These are phyloP conservation scores for Epipyxis sp. DNA, from an alignment of 108 stramenopile species.

Conservation along the genomic window DNA sequence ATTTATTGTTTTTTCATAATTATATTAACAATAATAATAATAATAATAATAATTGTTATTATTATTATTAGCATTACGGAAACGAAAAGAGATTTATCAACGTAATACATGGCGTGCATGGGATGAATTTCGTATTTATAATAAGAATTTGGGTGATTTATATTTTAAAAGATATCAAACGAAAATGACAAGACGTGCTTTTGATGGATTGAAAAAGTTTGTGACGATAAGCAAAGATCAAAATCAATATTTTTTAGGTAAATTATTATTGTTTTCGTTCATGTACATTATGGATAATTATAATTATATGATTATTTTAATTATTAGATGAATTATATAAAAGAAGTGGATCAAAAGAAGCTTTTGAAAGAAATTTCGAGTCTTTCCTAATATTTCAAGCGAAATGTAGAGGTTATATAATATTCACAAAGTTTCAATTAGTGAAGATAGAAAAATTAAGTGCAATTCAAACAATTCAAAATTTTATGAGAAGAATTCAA, in stretches of 20 bases:
- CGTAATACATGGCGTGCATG: neutral
- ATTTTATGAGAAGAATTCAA: neutral
- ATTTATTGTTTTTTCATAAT: too few species aligned
- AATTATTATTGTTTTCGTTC: too few species aligned
- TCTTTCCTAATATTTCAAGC: slow-evolving; percentile 17
- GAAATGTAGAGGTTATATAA: neutral
- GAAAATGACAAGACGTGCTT: neutral
- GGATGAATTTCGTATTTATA: neutral
- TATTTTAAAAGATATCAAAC: slow-evolving; percentile 7
- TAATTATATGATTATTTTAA: neutral
- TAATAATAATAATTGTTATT: too few species aligned
- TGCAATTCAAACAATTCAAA: slow-evolving; percentile 19
- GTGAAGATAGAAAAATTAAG: neutral
- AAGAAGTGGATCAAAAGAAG: neutral
- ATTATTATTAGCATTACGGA: too few species aligned
- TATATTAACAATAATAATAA: too few species aligned
- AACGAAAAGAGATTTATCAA: too few species aligned
- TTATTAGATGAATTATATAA: neutral
- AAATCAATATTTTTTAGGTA: too few species aligned
- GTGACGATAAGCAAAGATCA: too few species aligned
- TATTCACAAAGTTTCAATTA: neutral
- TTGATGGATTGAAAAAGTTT: too few species aligned
- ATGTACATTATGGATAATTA: neutral
- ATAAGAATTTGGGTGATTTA: neutral
- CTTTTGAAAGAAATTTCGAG: neutral